These are phyloP conservation scores for Pseudotulostoma volvatum DNA, from an alignment of 495 filamentous ascomycete genomes.

Conservation along the genomic window DNA sequence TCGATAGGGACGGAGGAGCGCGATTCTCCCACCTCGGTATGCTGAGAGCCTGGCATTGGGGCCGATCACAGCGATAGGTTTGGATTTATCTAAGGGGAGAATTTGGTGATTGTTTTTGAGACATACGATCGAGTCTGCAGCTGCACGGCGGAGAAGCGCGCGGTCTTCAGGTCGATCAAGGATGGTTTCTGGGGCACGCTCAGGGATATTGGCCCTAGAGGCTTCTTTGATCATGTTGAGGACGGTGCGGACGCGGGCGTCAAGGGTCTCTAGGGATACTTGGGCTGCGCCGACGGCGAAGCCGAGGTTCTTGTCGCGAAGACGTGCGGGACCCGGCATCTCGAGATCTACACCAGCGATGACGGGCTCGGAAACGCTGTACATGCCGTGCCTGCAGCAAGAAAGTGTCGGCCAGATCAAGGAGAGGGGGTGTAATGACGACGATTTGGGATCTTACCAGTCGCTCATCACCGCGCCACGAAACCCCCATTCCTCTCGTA, in stretches of 20 bases:
- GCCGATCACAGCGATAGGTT: conserved; percentile 56
- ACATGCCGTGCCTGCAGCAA: too few species aligned
- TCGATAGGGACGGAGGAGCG: conserved; percentile 61
- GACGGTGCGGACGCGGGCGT: conserved; percentile 39
- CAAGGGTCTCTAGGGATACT: conserved; percentile 27
- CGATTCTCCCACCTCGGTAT: conserved; percentile 61
- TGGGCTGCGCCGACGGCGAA: conserved; percentile 39
- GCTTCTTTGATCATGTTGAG: conserved; percentile 33
- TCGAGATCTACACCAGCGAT: conserved; percentile 53
- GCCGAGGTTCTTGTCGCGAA: conserved; percentile 26
- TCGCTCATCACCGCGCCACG: conserved; percentile 26
- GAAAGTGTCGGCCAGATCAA: too few species aligned
- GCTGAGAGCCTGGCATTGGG: conserved; percentile 56
- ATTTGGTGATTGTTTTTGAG: conserved; percentile 51
- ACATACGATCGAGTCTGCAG: conserved; percentile 45
- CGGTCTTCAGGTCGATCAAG: conserved; percentile 45
- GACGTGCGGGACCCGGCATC: conserved; percentile 48
- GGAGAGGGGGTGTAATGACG: background rate
- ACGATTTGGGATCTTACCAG: too few species aligned
- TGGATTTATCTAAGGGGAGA: conserved; percentile 42
- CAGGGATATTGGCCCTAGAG: conserved; percentile 29
- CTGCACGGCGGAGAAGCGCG: conserved; percentile 42
- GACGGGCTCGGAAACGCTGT: conserved; percentile 39
- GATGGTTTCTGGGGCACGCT: conserved; percentile 30
- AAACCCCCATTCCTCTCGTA: conserved; percentile 55